phyloP scores from a whole-genome alignment of 139 green algal genomes.

The Mesotaenium endlicherianum region DNA sequence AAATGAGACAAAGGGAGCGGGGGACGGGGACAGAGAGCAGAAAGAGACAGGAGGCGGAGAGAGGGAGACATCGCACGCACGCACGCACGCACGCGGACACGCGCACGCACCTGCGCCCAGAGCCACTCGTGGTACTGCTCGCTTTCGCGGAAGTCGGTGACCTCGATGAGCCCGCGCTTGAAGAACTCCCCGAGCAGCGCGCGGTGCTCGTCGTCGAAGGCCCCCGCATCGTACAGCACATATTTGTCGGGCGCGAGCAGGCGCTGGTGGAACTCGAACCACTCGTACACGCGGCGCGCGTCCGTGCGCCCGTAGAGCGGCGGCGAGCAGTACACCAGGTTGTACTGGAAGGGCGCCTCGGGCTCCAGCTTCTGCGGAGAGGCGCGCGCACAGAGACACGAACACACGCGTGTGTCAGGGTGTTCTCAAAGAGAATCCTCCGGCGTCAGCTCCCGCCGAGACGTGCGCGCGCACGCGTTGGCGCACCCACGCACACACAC shows the following conservation, averaged over 20 bases:
- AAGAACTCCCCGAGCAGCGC: slow-evolving; percentile 1
- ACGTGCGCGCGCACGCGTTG: no score
- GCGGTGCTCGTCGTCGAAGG: background rate
- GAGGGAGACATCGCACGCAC: no score
- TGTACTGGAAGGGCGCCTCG: slow-evolving; percentile 7
- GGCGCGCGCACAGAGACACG: background rate
- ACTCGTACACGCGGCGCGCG: background rate
- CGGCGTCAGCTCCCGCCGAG: no score
- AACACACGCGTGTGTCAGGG: no score
- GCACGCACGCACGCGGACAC: no score
- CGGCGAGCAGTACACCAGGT: slow-evolving; percentile 31
- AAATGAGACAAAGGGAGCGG: no score
- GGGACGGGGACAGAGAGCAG: no score
- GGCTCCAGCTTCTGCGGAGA: no score
- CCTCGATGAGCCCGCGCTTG: slow-evolving; percentile 9
- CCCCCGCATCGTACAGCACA: slow-evolving; percentile 31
- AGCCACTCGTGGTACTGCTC: slow-evolving; percentile 14
- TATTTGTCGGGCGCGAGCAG: slow-evolving; percentile 15
- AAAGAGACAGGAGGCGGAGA: no score
- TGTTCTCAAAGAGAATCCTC: no score
- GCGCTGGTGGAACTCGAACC: slow-evolving; percentile 35
- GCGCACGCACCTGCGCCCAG: background rate
- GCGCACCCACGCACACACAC: no score
- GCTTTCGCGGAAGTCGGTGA: slow-evolving; percentile 10
- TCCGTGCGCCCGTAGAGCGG: background rate